Conservation (phyloP, 148 eudicot genomes). For the Chenopodium berlandieri region DNA sequence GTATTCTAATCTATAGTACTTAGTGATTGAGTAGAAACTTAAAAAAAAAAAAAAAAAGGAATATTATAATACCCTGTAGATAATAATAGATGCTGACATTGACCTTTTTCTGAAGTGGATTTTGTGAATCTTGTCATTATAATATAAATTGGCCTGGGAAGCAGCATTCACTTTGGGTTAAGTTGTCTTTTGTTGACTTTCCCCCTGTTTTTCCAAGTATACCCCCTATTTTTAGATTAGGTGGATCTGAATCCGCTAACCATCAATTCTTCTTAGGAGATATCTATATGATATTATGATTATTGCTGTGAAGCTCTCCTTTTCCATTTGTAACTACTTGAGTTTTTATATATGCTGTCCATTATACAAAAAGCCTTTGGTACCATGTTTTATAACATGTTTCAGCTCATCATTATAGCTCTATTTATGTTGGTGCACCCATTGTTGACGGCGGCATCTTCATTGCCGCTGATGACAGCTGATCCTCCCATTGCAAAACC, state of each 20-base stretch:
- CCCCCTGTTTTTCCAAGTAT: not conserved
- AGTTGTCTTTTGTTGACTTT: not conserved
- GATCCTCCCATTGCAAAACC: conserved; percentile 24
- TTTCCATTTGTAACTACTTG: not conserved
- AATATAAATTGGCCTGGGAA: not conserved
- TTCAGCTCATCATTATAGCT: not conserved
- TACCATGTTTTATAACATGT: not conserved
- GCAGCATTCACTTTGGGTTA: not conserved
- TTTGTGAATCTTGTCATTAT: not conserved
- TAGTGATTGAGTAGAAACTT: too few species aligned
- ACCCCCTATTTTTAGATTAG: not conserved
- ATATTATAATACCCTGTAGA: too few species aligned
- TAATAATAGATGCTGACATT: not conserved
- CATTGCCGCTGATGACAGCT: not conserved
- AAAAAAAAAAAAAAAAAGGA: too few species aligned
- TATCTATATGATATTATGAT: not conserved
- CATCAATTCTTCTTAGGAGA: not conserved
- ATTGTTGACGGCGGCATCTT: not conserved
- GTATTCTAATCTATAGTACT: too few species aligned
- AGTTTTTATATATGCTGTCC: not conserved
- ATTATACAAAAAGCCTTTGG: not conserved
- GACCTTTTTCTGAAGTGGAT: not conserved
- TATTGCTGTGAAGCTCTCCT: not conserved
- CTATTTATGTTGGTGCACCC: not conserved
- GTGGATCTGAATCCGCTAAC: not conserved